These are phyloP conservation scores for Nakaseomyces glabratus DNA, from an alignment of 1,139 yeast species.

Conservation along the genomic window DNA sequence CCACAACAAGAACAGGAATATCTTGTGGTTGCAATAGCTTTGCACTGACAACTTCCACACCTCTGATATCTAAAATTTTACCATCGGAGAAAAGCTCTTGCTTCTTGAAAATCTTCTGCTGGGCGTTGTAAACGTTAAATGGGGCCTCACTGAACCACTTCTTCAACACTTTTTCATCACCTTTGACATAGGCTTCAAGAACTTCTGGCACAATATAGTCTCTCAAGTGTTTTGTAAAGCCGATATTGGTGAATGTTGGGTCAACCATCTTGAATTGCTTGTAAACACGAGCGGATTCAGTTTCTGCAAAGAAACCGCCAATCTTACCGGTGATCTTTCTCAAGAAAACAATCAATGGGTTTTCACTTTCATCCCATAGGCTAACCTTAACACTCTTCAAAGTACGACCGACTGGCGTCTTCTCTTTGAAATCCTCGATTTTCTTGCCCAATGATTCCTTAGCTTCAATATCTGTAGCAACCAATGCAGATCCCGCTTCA, in stretches of 20 bases:
- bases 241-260: conserved; percentile 74
- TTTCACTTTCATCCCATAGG: conserved; percentile 87
- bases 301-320: conserved; percentile 87
- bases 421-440: conserved; percentile 60
- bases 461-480: conserved; percentile 74
- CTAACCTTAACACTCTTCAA: conserved; percentile 54
- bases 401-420: conserved; percentile 61
- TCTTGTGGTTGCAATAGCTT: conserved; percentile 87
- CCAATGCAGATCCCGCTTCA: conserved; percentile 77
- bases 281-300: conserved; percentile 88
- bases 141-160: conserved; percentile 97
- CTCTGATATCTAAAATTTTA: conserved; percentile 84
- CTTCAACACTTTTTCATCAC: conserved; percentile 75
- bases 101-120: conserved; percentile 84
- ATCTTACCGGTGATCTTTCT: conserved; percentile 76
- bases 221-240: conserved; percentile 75
- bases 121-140: conserved; percentile 87
- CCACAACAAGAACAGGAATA: conserved; percentile 84
- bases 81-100: conserved; percentile 92
- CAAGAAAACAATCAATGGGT: conserved; percentile 73
- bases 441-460: conserved; percentile 61
- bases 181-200: conserved; percentile 89
- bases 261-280: conserved; percentile 83
- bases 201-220: conserved; percentile 93
- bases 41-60: conserved; percentile 86